Conservation (phyloP, 805 yeast species). For the Wickerhamiella brachini region DNA sequence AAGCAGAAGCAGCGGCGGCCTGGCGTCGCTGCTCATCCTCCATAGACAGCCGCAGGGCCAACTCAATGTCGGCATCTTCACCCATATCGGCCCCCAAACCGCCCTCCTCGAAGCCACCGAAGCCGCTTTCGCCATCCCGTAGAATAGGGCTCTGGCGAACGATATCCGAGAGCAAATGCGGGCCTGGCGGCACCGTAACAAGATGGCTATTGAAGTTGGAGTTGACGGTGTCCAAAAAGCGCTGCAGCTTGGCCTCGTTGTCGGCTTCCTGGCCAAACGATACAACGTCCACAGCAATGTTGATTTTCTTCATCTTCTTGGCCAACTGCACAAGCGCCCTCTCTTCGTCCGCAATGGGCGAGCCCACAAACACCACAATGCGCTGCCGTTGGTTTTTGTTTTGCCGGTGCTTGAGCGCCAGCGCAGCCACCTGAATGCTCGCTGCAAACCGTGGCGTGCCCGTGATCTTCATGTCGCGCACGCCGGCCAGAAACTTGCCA, state of each 20-base stretch:
- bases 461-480: slow-evolving; percentile 58
- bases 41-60: slow-evolving; percentile 84
- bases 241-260: slow-evolving; percentile 67
- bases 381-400: slow-evolving; percentile 86
- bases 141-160: slow-evolving; percentile 66
- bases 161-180: slow-evolving; percentile 68
- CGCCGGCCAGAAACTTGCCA: slow-evolving; percentile 72
- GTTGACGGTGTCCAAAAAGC: slow-evolving; percentile 60
- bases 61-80: slow-evolving; percentile 93
- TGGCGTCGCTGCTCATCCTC: slow-evolving; percentile 93
- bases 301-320: slow-evolving; percentile 85
- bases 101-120: slow-evolving; percentile 28
- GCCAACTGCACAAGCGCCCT: slow-evolving; percentile 73
- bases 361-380: slow-evolving; percentile 77
- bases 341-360: slow-evolving; percentile 59
- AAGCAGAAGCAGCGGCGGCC: slow-evolving; percentile 26
- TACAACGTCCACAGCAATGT: slow-evolving; percentile 75
- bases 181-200: slow-evolving; percentile 79
- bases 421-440: slow-evolving; percentile 83
- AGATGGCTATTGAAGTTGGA: slow-evolving; percentile 42
- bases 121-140: slow-evolving; percentile 26
- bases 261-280: slow-evolving; percentile 80
- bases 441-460: slow-evolving; percentile 61
- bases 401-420: slow-evolving; percentile 92
- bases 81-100: slow-evolving; percentile 67